Conservation (phyloP, 768 basidiomycete species). For the Gloeostereum incarnatum region DNA sequence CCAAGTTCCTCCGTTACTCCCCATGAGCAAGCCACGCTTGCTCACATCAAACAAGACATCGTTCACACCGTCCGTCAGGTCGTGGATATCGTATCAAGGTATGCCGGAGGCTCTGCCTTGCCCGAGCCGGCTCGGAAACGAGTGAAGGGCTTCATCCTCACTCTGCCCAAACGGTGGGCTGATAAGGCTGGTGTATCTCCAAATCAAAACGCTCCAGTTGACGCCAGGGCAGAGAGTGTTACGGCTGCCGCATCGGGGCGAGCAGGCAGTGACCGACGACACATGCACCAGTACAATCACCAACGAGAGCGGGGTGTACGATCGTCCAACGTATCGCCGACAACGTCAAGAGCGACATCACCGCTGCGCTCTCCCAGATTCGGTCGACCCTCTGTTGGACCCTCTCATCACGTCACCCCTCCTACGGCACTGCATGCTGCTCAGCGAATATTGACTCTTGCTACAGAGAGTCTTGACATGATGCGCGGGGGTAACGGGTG, state of each 20-base stretch:
- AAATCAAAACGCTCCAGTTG: slow-evolving; percentile 7
- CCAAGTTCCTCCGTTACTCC: neutral
- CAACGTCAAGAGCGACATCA: slow-evolving; percentile 23
- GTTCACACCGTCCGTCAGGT: slow-evolving; percentile 87
- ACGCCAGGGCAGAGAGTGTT: slow-evolving; percentile 20
- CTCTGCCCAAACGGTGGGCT: slow-evolving; percentile 81
- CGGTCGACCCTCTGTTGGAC: no score
- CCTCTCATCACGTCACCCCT: neutral
- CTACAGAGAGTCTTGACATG: slow-evolving; percentile 91
- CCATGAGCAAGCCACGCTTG: slow-evolving; percentile 32
- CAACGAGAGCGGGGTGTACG: slow-evolving; percentile 13
- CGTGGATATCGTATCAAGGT: slow-evolving; percentile 78
- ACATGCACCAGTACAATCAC: slow-evolving; percentile 13
- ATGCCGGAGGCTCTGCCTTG: slow-evolving; percentile 69
- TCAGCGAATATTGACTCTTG: slow-evolving; percentile 72
- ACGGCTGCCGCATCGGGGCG: slow-evolving; percentile 8
- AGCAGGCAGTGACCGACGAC: slow-evolving; percentile 3
- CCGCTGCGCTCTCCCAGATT: slow-evolving; percentile 17
- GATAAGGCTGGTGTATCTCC: slow-evolving; percentile 9
- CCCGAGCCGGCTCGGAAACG: slow-evolving; percentile 74
- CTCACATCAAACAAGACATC: slow-evolving; percentile 68
- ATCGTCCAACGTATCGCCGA: slow-evolving; percentile 14
- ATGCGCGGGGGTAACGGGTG: slow-evolving; percentile 80
- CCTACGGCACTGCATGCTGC: slow-evolving; percentile 65
- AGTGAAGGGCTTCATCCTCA: slow-evolving; percentile 70